Conservation (phyloP, 768 basidiomycete species). For the Astraeus odoratus region DNA sequence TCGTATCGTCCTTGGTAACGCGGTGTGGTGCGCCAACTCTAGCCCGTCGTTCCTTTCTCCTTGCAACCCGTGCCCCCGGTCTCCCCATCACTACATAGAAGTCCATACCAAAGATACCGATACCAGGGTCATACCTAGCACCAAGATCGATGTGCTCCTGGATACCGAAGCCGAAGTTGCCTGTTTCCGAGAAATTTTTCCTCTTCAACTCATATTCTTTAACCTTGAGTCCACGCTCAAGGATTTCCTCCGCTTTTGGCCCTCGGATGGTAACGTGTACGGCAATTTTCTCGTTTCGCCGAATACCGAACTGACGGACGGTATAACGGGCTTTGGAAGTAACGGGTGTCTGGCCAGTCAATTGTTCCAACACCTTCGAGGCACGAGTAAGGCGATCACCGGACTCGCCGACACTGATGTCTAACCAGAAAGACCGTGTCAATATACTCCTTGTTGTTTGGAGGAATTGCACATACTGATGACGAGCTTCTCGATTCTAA, state of each 20-base stretch:
- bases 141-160: conserved; percentile 99
- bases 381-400: conserved; percentile 98
- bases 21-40: conserved; percentile 84
- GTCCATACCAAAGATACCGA: conserved; percentile 99
- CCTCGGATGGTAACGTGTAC: conserved; percentile 98
- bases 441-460: conserved; percentile 8
- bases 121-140: conserved; percentile 95
- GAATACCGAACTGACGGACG: conserved; percentile 97
- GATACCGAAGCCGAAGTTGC: conserved; percentile 99
- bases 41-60: conserved; percentile 83
- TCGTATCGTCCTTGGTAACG: conserved; percentile 93
- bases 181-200: conserved; percentile 96
- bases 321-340: conserved; percentile 99
- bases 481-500: conserved; percentile 96
- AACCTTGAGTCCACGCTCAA: conserved; percentile 98
- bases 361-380: conserved; percentile 98
- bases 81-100: conserved; percentile 98
- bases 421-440: conserved; percentile 36
- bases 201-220: conserved; percentile 99
- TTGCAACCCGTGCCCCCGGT: conserved; percentile 86
- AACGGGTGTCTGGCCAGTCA: conserved; percentile 98
- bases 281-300: conserved; percentile 99
- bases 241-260: conserved; percentile 98
- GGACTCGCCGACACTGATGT: conserved; percentile 99
- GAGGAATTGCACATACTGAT: conserved; percentile 71